These are phyloP conservation scores for Aspergillus flavus DNA, from an alignment of 2,329 filamentous ascomycete species.

Conservation along the genomic window DNA sequence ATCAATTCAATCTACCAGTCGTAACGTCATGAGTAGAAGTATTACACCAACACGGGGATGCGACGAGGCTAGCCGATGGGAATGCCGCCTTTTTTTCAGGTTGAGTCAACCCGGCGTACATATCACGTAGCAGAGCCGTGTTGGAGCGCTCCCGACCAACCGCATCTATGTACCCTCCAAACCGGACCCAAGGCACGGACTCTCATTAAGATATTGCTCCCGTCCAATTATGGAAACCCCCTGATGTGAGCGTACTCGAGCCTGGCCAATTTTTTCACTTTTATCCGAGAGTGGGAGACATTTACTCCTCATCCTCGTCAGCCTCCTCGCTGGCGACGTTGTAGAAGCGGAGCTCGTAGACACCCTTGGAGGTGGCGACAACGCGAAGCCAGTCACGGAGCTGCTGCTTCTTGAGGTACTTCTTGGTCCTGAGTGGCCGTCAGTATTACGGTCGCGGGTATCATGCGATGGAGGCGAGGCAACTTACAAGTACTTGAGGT, in stretches of 20 bases:
- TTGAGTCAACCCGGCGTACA: background rate
- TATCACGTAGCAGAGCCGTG: background rate
- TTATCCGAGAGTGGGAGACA: slow-evolving; percentile 20
- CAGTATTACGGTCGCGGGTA: background rate
- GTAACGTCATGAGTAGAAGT: slow-evolving; percentile 35
- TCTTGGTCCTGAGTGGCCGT: slow-evolving; percentile 77
- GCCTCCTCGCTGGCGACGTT: slow-evolving; percentile 99
- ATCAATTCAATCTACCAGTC: slow-evolving; percentile 34
- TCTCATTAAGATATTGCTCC: slow-evolving; percentile 9
- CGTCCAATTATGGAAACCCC: slow-evolving; percentile 16
- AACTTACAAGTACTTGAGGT: slow-evolving; percentile 98
- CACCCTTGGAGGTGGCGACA: slow-evolving; percentile 95
- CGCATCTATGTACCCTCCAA: slow-evolving; percentile 16
- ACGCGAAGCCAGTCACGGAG: slow-evolving; percentile 99
- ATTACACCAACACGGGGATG: slow-evolving; percentile 11
- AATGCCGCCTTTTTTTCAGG: slow-evolving; percentile 21
- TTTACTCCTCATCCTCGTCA: slow-evolving; percentile 98
- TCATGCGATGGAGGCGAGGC: background rate
- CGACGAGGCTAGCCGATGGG: slow-evolving; percentile 3
- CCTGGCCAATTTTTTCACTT: slow-evolving; percentile 2
- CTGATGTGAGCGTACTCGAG: slow-evolving; percentile 10
- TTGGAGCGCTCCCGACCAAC: slow-evolving; percentile 15
- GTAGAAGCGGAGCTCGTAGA: slow-evolving; percentile 99
- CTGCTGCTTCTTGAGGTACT: slow-evolving; percentile 99
- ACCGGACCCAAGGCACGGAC: slow-evolving; percentile 12